Conservation (phyloP, 2,329 filamentous ascomycete genomes). For the Aspergillus floridensis region DNA sequence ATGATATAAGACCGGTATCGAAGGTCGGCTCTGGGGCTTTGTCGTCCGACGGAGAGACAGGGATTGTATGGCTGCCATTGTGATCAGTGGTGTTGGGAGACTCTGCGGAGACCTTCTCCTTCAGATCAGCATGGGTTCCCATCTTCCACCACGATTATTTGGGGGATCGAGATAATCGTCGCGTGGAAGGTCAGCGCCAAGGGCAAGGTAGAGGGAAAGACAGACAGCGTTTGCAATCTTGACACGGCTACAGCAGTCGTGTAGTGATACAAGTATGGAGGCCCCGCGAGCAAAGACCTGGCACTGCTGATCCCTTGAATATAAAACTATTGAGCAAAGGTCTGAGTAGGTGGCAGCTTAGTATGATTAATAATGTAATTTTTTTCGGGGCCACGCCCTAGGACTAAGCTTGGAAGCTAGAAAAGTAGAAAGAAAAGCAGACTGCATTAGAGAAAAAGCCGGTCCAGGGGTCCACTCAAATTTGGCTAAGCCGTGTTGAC, state of each 20-base stretch:
- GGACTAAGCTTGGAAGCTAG: slow-evolving; percentile 15
- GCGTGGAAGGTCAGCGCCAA: neutral
- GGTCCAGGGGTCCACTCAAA: slow-evolving; percentile 4
- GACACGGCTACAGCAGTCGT: neutral
- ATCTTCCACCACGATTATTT: slow-evolving; percentile 10
- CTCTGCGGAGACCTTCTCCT: slow-evolving; percentile 22
- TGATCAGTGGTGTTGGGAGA: slow-evolving; percentile 12
- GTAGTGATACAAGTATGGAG: neutral
- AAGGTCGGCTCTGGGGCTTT: slow-evolving; percentile 26
- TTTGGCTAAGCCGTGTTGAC: neutral
- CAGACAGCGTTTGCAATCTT: slow-evolving; percentile 1
- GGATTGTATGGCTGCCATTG: slow-evolving; percentile 11
- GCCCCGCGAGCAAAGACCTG: neutral
- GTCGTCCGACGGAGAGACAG: slow-evolving; percentile 16
- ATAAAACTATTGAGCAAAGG: neutral
- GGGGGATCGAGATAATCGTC: neutral
- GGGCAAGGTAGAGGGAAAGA: slow-evolving; percentile 1
- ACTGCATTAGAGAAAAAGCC: neutral
- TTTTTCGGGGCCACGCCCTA: slow-evolving; percentile 1
- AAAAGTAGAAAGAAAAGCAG: neutral
- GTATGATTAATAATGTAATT: slow-evolving; percentile 2
- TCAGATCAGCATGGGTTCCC: slow-evolving; percentile 24
- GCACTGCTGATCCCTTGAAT: neutral
- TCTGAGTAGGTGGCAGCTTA: neutral
- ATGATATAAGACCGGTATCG: slow-evolving; percentile 40